phyloP scores from a whole-genome alignment of 306 rosid genomes.

The Parietaria judaica region DNA sequence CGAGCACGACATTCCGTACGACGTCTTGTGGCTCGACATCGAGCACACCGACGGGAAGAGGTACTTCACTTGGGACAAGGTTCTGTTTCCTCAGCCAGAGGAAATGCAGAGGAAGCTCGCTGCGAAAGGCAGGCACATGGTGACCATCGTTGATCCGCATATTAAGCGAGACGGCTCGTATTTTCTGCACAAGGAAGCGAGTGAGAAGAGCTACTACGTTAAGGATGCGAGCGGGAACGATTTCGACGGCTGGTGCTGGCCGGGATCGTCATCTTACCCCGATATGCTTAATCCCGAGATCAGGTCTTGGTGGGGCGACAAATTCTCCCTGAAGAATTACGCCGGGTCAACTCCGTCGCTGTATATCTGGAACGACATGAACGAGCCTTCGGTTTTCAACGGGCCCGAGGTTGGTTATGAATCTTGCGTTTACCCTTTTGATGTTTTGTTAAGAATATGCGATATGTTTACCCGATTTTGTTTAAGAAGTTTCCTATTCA shows the following conservation, averaged over 20 bases:
- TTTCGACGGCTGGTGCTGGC: slow-evolving; percentile 98
- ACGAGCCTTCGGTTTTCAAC: slow-evolving; percentile 95
- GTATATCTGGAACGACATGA: slow-evolving; percentile 98
- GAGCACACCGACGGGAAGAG: slow-evolving; percentile 91
- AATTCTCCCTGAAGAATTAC: slow-evolving; percentile 56
- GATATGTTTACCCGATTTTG: neutral
- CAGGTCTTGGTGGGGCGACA: slow-evolving; percentile 91
- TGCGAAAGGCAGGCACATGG: slow-evolving; percentile 83
- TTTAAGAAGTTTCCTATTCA: neutral
- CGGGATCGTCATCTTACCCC: slow-evolving; percentile 85
- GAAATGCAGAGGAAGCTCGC: slow-evolving; percentile 90
- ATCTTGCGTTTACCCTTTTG: slow-evolving; percentile 2
- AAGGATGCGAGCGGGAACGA: slow-evolving; percentile 84
- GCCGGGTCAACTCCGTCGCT: slow-evolving; percentile 90
- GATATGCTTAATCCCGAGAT: slow-evolving; percentile 69
- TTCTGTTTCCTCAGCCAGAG: slow-evolving; percentile 77
- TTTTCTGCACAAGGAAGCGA: slow-evolving; percentile 72
- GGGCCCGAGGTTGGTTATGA: slow-evolving; percentile 80
- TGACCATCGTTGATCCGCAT: slow-evolving; percentile 93
- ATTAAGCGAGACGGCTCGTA: slow-evolving; percentile 69
- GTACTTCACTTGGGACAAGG: slow-evolving; percentile 84
- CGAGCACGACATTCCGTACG: slow-evolving; percentile 84
- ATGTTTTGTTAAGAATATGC: slow-evolving; percentile 7
- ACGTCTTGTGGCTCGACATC: slow-evolving; percentile 96
- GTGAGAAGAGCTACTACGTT: slow-evolving; percentile 71